Conservation (phyloP, 1,284 basidiomycete genomes). For the Afroboletus lepidellus region DNA sequence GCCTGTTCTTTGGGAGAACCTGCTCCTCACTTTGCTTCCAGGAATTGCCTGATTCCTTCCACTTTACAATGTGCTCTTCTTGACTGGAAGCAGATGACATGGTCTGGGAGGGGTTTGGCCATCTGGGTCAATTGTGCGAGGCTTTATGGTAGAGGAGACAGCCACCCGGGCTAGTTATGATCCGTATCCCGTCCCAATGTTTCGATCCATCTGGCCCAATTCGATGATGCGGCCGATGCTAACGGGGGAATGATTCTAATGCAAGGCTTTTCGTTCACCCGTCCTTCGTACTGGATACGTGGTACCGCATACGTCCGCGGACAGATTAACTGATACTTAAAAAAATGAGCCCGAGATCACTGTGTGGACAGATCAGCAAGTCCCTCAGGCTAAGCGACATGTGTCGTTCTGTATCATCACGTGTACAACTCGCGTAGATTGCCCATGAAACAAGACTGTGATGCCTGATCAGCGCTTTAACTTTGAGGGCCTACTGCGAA, state of each 20-base stretch:
- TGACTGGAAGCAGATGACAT: background rate
- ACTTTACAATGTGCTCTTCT: background rate
- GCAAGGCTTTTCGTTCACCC: too few species aligned
- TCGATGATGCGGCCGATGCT: background rate
- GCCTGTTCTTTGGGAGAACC: conserved; percentile 50
- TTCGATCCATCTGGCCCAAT: too few species aligned
- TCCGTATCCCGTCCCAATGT: background rate
- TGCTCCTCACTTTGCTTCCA: conserved; percentile 54
- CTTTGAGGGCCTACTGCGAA: background rate
- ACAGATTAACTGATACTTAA: too few species aligned
- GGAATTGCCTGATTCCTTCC: conserved; percentile 40
- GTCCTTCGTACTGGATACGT: too few species aligned
- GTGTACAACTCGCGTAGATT: too few species aligned
- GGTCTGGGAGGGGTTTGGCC: background rate
- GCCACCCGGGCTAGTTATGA: background rate
- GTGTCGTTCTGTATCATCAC: too few species aligned
- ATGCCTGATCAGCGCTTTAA: too few species aligned
- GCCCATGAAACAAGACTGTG: too few species aligned
- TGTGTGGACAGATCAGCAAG: too few species aligned
- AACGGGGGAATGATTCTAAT: background rate
- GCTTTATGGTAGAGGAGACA: background rate
- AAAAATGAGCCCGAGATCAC: too few species aligned
- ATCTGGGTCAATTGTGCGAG: background rate
- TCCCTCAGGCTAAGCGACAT: too few species aligned
- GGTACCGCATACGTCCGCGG: too few species aligned